A percentile compares a stretch with the other conserved stretches of the same genome.
Evolutionary conservation across 257 asterid species (phyloP).

Genomic region (Solanum sparsipilum): DNA sequence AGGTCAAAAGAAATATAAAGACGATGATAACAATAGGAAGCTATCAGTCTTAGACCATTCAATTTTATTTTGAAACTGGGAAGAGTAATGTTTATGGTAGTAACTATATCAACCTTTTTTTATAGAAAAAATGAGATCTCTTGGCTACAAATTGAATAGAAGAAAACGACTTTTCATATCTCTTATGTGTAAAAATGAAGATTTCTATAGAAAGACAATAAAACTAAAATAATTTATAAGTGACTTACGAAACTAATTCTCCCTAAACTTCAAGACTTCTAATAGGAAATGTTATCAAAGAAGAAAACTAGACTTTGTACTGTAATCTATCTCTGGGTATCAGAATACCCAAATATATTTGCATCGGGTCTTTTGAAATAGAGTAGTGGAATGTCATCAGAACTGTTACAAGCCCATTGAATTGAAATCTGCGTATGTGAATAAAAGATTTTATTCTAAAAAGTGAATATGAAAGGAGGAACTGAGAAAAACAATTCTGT

Average conservation of each 20-base stretch:
- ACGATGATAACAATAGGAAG: not conserved
- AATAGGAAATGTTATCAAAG: not conserved
- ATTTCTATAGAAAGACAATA: not conserved
- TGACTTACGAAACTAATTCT: not conserved
- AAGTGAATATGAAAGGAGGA: not conserved
- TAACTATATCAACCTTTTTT: not conserved
- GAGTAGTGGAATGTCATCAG: not conserved
- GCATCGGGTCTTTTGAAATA: not conserved
- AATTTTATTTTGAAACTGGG: not conserved
- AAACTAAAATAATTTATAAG: not conserved
- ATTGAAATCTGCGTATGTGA: not conserved
- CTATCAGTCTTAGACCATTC: not conserved
- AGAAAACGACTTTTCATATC: not conserved
- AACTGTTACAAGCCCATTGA: not conserved
- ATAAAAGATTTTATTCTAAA: not conserved
- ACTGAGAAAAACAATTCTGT: not conserved
- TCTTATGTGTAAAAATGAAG: not conserved
- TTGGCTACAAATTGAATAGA: not conserved
- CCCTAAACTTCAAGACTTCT: not conserved
- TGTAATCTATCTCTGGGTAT: not conserved
- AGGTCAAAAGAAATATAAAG: not conserved
- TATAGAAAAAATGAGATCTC: not conserved
- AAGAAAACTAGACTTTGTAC: not conserved
- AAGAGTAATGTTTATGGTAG: not conserved
- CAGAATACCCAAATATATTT: not conserved